Percentiles rank a stretch among this genome's conserved stretches.
These are phyloP conservation scores for Flaveria linearis DNA, from an alignment of 129 eudicot genomes.

Conservation along the genomic window DNA sequence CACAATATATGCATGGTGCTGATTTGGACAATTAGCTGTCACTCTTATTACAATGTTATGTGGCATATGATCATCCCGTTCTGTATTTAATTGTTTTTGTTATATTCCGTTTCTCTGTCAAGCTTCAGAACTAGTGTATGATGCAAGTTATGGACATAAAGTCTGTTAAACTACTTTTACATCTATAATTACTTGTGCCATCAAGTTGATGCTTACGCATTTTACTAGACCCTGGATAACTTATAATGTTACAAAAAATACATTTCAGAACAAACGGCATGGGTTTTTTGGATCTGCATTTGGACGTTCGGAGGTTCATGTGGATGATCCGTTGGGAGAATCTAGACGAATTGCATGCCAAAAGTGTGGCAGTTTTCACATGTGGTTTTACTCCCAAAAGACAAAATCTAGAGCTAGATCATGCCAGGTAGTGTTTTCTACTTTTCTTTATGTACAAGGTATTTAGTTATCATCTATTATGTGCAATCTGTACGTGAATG, in stretches of 20 bases:
- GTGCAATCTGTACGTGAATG: not conserved
- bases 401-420: conserved; percentile 78
- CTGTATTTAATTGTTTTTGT: not conserved
- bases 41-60: not conserved
- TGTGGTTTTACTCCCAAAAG: conserved; percentile 66
- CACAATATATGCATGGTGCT: not conserved
- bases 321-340: conserved; percentile 64
- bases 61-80: not conserved
- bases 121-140: conserved; percentile 8
- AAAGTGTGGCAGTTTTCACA: conserved; percentile 66
- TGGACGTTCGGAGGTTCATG: conserved; percentile 59
- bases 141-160: conserved; percentile 3
- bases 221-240: conserved; percentile 10
- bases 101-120: not conserved
- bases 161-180: not conserved
- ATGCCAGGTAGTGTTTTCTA: conserved; percentile 60
- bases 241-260: conserved; percentile 18
- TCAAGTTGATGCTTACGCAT: conserved; percentile 1
- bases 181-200: not conserved
- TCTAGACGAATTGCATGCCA: conserved; percentile 77
- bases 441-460: not conserved
- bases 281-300: conserved; percentile 62
- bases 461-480: not conserved
- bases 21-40: not conserved
- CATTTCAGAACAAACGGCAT: conserved; percentile 63